Evolutionary conservation across 2,329 filamentous ascomycete species (phyloP), one percentile per base, ranked within the genome.

Genomic region (Colletotrichum sp.): DNA sequence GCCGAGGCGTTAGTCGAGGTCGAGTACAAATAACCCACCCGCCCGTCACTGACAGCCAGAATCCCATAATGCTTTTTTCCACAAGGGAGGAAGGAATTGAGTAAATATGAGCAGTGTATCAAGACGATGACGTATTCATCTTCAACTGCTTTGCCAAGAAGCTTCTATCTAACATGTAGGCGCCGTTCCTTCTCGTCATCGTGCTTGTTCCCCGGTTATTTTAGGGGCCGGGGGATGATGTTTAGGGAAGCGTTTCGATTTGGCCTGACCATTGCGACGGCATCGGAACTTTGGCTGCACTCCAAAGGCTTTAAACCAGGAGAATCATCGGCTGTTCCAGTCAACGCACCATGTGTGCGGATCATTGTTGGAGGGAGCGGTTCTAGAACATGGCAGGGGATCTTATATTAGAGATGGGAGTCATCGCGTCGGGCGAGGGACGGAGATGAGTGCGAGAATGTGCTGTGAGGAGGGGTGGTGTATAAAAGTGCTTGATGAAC

Each of bases 171-270:
- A 13, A 24, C 43, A 52, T 52, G 10, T 1, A 13, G 10, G n/a
- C 1, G 2, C 12, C 12, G 2, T 52, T 21, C 6, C n/a, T 52
- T 13, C 43, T 4, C 43, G 43, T 52, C n/a, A 7, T 52, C 21
- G 5, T 13, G n/a, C 10, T 2, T 52, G 10, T 48, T 48, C 5
- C 43, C 12, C 43, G 1, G 10, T 52, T 21, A 21, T 52, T 21
- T 6, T 0, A 0, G 7, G 5, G 43, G 0, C 43, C 0, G n/a
- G 7, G 10, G 43, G 0, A 1, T 21, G 1, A 13, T 21, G 10
- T 0, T 4, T 13, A 1, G 43, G n/a, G 2, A 21, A 1, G 0
- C 7, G 0, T 0, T n/a, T 0, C 4, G n/a, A 1, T 7, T 48
- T 13, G 43, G n/a, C 5, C 7, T 7, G n/a, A 21, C 0, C 0